phyloP scores from a whole-genome alignment of 2,329 filamentous ascomycete genomes.

The Botrytis cinerea region DNA sequence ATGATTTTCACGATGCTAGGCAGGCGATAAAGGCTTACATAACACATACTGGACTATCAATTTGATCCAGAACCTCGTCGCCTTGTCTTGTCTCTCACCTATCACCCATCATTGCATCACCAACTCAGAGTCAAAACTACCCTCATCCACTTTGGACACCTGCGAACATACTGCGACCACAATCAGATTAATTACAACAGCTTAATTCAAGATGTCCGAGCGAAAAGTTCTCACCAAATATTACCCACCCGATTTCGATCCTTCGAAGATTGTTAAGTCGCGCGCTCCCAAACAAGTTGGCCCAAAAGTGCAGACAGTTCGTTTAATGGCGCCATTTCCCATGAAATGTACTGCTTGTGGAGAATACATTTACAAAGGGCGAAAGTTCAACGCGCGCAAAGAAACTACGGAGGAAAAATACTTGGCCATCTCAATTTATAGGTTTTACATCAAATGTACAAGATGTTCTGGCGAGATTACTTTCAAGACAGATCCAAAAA shows the following conservation, averaged over 20 bases:
- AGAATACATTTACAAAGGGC: constrained; percentile 88
- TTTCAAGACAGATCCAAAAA: constrained; percentile 92
- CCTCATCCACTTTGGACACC: background rate
- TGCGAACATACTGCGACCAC: background rate
- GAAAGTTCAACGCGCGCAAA: constrained; percentile 95
- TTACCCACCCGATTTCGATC: constrained; percentile 82
- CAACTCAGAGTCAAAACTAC: background rate
- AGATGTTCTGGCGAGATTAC: constrained; percentile 84
- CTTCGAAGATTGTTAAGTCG: constrained; percentile 71
- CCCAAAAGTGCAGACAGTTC: constrained; percentile 80
- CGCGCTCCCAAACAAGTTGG: constrained; percentile 71
- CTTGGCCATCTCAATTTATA: constrained; percentile 81
- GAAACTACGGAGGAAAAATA: constrained; percentile 91
- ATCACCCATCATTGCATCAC: constrained; percentile 5
- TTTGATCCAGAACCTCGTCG: constrained; percentile 2
- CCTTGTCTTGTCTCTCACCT: background rate
- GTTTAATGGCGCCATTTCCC: constrained; percentile 85
- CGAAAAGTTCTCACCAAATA: constrained; percentile 74
- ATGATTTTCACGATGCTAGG: background rate
- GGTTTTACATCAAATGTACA: constrained; percentile 90
- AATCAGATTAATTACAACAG: background rate
- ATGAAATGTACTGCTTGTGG: constrained; percentile 71
- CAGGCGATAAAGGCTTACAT: background rate
- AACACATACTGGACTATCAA: background rate
- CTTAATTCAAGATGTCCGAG: constrained; percentile 67